Percentiles rank a stretch among this genome's conserved stretches.
phyloP scores from a whole-genome alignment of 2,329 filamentous ascomycete species.

The Hypoxylon sp. region DNA sequence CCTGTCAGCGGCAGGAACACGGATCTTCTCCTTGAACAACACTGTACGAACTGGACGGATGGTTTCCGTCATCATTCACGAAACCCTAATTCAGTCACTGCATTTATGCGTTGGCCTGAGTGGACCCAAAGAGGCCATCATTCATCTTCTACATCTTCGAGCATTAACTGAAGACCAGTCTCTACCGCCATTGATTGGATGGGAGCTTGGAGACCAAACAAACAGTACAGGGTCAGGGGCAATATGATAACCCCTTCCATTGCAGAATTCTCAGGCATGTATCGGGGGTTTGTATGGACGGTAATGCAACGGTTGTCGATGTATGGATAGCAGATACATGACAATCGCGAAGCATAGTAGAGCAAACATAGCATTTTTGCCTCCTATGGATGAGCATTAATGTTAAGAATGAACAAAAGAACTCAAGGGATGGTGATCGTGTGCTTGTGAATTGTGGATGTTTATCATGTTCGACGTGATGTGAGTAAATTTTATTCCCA shows the following conservation, averaged over 20 bases:
- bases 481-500: neutral
- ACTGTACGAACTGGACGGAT: constrained; percentile 17
- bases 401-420: constrained; percentile 27
- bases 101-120: constrained; percentile 3
- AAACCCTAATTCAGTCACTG: constrained; percentile 15
- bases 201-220: constrained; percentile 36
- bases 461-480: neutral
- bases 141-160: constrained; percentile 28
- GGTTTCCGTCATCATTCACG: constrained; percentile 11
- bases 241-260: neutral
- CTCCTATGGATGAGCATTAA: constrained; percentile 25
- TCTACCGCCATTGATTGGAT: constrained; percentile 45
- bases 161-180: constrained; percentile 26
- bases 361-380: constrained; percentile 23
- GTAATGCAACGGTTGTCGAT: constrained; percentile 29
- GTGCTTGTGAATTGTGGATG: constrained; percentile 5
- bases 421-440: neutral
- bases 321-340: constrained; percentile 27
- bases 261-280: constrained; percentile 25
- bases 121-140: constrained; percentile 6
- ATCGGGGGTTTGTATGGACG: constrained; percentile 25
- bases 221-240: constrained; percentile 19
- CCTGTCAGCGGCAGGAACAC: constrained; percentile 19
- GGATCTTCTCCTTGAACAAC: constrained; percentile 28
- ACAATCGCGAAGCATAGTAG: constrained; percentile 14